A percentile compares a stretch with the other conserved stretches of the same genome.
Conservation (phyloP, 306 rosid species). For the Cicer cuneatum region DNA sequence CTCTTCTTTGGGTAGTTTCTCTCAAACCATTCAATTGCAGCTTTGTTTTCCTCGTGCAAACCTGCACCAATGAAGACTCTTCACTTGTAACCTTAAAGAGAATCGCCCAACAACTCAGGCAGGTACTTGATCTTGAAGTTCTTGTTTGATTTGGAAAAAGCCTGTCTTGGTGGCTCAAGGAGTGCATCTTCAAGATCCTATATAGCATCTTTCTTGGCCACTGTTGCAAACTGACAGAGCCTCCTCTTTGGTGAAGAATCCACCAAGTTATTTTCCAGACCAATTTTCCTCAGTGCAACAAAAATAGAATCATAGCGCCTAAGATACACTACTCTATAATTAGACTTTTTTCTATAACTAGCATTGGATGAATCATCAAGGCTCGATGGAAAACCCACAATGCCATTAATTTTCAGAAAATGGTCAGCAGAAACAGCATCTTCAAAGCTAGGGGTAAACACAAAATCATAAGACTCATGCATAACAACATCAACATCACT, state of each 20-base stretch:
- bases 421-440: slow-evolving; percentile 61
- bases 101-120: slow-evolving; percentile 61
- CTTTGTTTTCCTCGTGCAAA: slow-evolving; percentile 50
- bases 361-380: slow-evolving; percentile 51
- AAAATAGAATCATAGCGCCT: slow-evolving; percentile 55
- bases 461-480: slow-evolving; percentile 64
- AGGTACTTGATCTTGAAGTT: slow-evolving; percentile 57
- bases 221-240: slow-evolving; percentile 47
- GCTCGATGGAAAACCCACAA: slow-evolving; percentile 60
- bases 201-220: slow-evolving; percentile 43
- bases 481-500: slow-evolving; percentile 47
- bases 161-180: slow-evolving; percentile 62
- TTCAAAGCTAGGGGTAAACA: slow-evolving; percentile 50
- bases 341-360: slow-evolving; percentile 44
- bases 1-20: slow-evolving; percentile 59
- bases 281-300: slow-evolving; percentile 61
- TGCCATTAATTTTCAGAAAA: slow-evolving; percentile 65
- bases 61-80: slow-evolving; percentile 57
- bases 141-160: slow-evolving; percentile 1
- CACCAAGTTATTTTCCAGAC: slow-evolving; percentile 26
- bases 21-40: slow-evolving; percentile 56
- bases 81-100: slow-evolving; percentile 55
- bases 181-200: slow-evolving; percentile 60
- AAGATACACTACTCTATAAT: slow-evolving; percentile 62
- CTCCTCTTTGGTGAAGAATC: slow-evolving; percentile 46